Base-by-base conservation (phyloP, 345 rosid species). In the Conringia planisiliqua region DNA sequence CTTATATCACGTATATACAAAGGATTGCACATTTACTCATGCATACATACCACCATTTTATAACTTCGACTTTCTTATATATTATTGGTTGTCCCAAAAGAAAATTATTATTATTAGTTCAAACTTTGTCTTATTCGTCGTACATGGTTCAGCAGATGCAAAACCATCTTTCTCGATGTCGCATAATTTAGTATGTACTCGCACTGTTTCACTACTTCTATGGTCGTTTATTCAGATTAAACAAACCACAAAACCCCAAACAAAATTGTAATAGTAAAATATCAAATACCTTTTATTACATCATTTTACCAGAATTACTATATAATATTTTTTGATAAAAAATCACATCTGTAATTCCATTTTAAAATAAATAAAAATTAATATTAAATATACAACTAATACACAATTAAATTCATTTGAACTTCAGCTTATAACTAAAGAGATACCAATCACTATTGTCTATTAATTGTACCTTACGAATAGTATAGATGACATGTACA, bases 1-100 rank as follows among this genome's bases (percentile, higher is more conserved):
- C 27, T 64, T 54, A 52, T 51, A 62, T 72, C 55, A 72, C 63
- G 66, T 74, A 44, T 29, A 55, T 38, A 27, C 40, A 70, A 33
- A 64, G 43, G 14, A 57, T 6, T 39, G 16, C 55, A 18, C 10
- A 50, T 16, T 10, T 40, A 58, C 48, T 60, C 68, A 50, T 71
- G 75, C 67, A 60, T 17, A 55, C 61, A 68, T 58, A 58, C 16
- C 32, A 57, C 51, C 72, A 58, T 58, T 54, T 33, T 38, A 10
- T 43, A 55, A 10, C 46, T 14, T 44, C 7, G 16, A 33, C 13
- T 44, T 58, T 46, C 6, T 44, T 58, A 51, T 2, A 22, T 22
- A 16, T 29, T 44, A 30, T 30, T 18, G 43, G 17, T 20, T 47
- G 58, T 47, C 20, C 40, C 3, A 29, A 30, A 59, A 36, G 11